A percentile compares a stretch with the other conserved stretches of the same genome.
Conservation (phyloP, 371 early-diverging fungal genomes). For the Lichtheimia corymbifera region DNA sequence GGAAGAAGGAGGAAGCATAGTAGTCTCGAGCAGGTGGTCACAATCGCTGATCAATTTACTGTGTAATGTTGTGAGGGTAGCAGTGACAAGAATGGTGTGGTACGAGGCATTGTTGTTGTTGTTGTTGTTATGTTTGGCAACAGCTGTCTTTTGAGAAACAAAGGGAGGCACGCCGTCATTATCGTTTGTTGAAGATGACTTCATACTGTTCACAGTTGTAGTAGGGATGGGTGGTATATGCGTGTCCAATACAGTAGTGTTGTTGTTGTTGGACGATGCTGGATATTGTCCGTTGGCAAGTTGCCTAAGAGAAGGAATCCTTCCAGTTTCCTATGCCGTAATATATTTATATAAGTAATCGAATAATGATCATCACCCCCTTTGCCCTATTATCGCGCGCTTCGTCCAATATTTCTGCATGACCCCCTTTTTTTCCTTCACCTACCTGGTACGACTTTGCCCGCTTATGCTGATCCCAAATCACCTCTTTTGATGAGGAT, state of each 20-base stretch:
- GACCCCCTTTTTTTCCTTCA: not conserved
- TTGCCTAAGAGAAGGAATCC: slow-evolving; percentile 5
- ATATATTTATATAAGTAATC: not conserved
- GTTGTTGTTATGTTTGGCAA: not conserved
- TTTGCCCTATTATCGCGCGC: too few species aligned
- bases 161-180: not conserved
- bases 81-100: slow-evolving; percentile 32
- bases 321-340: slow-evolving; percentile 19
- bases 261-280: not conserved
- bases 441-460: slow-evolving; percentile 40
- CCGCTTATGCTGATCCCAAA: slow-evolving; percentile 31
- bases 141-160: not conserved
- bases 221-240: slow-evolving; percentile 6
- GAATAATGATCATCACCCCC: too few species aligned
- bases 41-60: slow-evolving; percentile 42
- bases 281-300: slow-evolving; percentile 8
- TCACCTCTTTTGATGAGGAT: slow-evolving; percentile 12
- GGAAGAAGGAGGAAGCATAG: slow-evolving; percentile 12
- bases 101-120: slow-evolving; percentile 7
- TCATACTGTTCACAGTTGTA: slow-evolving; percentile 4
- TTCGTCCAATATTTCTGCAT: too few species aligned
- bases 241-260: not conserved
- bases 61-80: slow-evolving; percentile 45
- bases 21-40: slow-evolving; percentile 28
- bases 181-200: not conserved